These are phyloP conservation scores for Ilyonectria sp. DNA, from an alignment of 2,329 filamentous ascomycete species.

Conservation along the genomic window DNA sequence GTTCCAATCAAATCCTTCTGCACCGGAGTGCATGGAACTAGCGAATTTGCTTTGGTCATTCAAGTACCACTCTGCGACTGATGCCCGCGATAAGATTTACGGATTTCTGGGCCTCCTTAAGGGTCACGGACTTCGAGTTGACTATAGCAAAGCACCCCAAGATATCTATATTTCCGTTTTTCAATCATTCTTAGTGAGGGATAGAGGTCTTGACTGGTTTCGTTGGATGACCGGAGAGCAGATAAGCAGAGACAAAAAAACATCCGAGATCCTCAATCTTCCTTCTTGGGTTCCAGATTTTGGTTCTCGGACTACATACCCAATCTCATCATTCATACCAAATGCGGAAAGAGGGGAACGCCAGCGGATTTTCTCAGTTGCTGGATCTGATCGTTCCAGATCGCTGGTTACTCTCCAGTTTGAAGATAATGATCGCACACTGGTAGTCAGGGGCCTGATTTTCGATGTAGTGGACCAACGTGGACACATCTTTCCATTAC, in stretches of 20 bases:
- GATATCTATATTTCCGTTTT: neutral
- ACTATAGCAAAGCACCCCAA: neutral
- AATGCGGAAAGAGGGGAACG: too few species aligned
- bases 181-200: neutral
- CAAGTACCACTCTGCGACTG: neutral
- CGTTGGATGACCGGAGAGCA: neutral
- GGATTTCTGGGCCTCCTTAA: neutral
- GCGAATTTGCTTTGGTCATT: neutral
- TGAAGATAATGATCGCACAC: too few species aligned
- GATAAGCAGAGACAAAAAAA: neutral
- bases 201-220: neutral
- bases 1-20: too few species aligned
- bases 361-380: too few species aligned
- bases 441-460: too few species aligned
- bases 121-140: neutral
- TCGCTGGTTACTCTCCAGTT: too few species aligned
- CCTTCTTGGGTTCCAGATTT: neutral
- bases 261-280: neutral
- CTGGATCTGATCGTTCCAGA: too few species aligned
- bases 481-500: too few species aligned
- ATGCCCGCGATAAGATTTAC: neutral
- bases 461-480: too few species aligned
- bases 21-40: neutral
- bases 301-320: neutral
- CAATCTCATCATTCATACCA: too few species aligned